Percentiles rank a stretch among this genome's conserved stretches.
These are phyloP conservation scores for Pleurotus pulmonarius DNA, from an alignment of 768 basidiomycete species.

Conservation along the genomic window DNA sequence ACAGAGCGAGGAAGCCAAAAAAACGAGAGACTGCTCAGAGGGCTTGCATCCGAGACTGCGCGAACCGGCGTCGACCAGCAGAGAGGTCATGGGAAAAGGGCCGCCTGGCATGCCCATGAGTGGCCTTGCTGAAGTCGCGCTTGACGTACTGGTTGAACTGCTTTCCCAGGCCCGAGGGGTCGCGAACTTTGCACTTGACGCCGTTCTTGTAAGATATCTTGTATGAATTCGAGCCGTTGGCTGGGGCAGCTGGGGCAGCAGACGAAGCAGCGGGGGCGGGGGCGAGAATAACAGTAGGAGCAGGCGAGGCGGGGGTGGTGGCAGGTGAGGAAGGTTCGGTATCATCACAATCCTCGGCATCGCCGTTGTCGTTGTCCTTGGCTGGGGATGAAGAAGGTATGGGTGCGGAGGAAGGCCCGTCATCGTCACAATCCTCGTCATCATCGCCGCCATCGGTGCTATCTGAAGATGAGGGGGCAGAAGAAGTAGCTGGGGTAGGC, in stretches of 20 bases:
- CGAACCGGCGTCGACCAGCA: slow-evolving; percentile 6
- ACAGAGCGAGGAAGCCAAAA: not conserved
- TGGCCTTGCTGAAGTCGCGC: not conserved
- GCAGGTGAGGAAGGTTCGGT: too few relatives aligned
- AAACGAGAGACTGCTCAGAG: not conserved
- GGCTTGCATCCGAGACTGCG: slow-evolving; percentile 7
- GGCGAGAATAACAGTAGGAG: not conserved
- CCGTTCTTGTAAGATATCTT: not conserved
- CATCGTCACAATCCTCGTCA: too few relatives aligned
- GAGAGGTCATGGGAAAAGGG: slow-evolving; percentile 4
- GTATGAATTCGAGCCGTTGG: not conserved
- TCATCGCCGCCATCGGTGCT: too few relatives aligned
- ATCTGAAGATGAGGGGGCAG: too few relatives aligned
- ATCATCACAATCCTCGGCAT: too few relatives aligned
- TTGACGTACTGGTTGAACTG: not conserved
- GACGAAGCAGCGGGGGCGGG: not conserved
- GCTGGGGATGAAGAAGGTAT: too few relatives aligned
- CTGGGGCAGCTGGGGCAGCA: not conserved
- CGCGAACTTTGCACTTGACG: slow-evolving; percentile 3
- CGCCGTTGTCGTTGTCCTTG: too few relatives aligned
- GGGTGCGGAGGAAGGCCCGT: too few relatives aligned
- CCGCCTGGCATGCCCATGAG: not conserved
- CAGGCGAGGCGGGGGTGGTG: not conserved
- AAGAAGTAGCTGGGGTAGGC: slow-evolving; percentile 1
- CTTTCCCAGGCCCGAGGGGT: not conserved